phyloP scores from a whole-genome alignment of 164 flowering plant genomes.

The Buxus sempervirens region DNA sequence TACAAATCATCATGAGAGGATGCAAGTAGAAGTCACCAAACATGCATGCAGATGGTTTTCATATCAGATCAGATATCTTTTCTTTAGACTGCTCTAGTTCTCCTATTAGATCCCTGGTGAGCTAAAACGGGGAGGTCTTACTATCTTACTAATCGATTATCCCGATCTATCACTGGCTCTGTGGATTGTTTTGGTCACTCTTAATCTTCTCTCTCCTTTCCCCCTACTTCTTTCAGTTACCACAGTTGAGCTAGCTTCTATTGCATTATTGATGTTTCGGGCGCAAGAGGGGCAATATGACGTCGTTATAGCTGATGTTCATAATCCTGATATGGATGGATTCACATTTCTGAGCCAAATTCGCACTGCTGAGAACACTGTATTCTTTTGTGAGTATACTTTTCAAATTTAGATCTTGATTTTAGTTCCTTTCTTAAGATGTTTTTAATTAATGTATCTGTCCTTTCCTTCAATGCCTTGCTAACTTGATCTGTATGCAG shows the following conservation, averaged over 20 bases:
- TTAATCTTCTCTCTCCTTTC: neutral
- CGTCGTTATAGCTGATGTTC: constrained; percentile 22
- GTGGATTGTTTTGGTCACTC: too few relatives aligned
- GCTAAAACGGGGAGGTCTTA: too few relatives aligned
- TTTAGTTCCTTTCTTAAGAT: neutral
- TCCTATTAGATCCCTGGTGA: too few relatives aligned
- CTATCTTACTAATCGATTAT: too few relatives aligned
- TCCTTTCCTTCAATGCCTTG: neutral
- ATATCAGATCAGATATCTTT: too few relatives aligned
- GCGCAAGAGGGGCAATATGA: constrained; percentile 12
- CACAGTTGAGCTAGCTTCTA: constrained; percentile 13
- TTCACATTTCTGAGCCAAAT: constrained; percentile 5
- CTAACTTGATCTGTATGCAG: constrained; percentile 9
- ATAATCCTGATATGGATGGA: constrained; percentile 20
- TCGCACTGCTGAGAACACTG: constrained; percentile 6
- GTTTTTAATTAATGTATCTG: neutral
- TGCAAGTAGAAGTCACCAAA: too few relatives aligned
- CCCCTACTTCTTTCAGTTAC: constrained; percentile 21
- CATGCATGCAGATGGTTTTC: too few relatives aligned
- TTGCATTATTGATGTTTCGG: constrained; percentile 25
- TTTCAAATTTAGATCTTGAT: neutral
- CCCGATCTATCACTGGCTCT: too few relatives aligned
- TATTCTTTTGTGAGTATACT: constrained; percentile 20
- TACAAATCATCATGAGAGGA: too few relatives aligned
- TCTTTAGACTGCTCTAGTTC: too few relatives aligned